Conservation (phyloP, 2,329 filamentous ascomycete genomes). For the Aspergillus pseudoterreus region DNA sequence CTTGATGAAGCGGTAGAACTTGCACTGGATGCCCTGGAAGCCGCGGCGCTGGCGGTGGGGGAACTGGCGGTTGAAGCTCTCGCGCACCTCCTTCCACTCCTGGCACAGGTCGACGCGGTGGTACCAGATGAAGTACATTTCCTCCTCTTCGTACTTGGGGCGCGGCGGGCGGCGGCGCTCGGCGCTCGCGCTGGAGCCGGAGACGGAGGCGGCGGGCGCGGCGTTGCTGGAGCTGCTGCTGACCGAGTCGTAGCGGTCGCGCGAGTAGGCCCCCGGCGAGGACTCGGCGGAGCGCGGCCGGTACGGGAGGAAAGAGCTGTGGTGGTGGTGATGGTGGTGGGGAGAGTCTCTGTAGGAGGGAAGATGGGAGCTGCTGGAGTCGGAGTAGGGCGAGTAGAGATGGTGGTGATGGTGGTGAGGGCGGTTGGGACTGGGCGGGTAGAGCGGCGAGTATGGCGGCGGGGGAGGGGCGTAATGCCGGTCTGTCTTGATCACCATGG, state of each 20-base stretch:
- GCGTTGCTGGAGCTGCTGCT: constrained; percentile 37
- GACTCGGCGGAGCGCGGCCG: constrained; percentile 28
- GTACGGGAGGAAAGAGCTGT: constrained; percentile 26
- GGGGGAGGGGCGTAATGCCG: constrained; percentile 17
- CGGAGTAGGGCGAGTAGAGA: constrained; percentile 21
- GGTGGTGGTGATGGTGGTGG: constrained; percentile 8
- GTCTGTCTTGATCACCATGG: constrained; percentile 12
- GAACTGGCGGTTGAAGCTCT: constrained; percentile 44
- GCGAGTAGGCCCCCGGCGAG: constrained; percentile 34
- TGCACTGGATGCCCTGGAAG: constrained; percentile 48
- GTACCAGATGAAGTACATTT: constrained; percentile 50
- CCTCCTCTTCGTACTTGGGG: constrained; percentile 46
- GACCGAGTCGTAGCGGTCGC: constrained; percentile 40
- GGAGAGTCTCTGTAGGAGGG: constrained; percentile 11
- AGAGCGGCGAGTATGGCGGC: constrained; percentile 26
- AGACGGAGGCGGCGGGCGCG: background rate
- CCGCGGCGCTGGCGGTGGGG: constrained; percentile 36
- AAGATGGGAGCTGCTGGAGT: constrained; percentile 20
- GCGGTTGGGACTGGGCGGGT: constrained; percentile 25
- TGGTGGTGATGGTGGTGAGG: constrained; percentile 19
- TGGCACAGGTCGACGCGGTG: constrained; percentile 45
- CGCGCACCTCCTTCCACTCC: constrained; percentile 45
- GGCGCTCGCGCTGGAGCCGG: background rate
- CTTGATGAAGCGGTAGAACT: constrained; percentile 48
- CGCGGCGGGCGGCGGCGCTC: constrained; percentile 41